Evolutionary conservation across 2,329 filamentous ascomycete species (phyloP).

Genomic region (Fusarium sp.): DNA sequence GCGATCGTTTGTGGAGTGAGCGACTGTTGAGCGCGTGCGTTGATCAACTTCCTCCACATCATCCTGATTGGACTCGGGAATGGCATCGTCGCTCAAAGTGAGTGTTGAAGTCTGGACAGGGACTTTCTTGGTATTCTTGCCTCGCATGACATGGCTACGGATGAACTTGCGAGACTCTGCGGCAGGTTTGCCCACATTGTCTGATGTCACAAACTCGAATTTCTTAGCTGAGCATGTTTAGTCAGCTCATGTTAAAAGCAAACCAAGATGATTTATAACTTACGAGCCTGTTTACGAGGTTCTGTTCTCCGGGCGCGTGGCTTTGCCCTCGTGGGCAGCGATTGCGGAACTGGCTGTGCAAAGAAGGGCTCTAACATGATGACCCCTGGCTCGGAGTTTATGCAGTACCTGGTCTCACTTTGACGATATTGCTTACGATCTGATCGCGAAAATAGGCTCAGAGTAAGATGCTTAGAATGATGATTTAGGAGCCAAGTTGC

Average conservation of each 20-base stretch:
- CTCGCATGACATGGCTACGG: constrained; percentile 48
- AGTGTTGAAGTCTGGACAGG: not conserved
- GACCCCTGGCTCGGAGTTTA: not conserved
- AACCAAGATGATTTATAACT: not conserved
- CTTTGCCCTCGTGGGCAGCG: constrained; percentile 2
- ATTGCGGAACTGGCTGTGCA: not conserved
- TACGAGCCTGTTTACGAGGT: constrained; percentile 16
- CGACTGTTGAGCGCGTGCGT: not conserved
- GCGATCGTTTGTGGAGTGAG: not conserved
- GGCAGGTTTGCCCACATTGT: constrained; percentile 40
- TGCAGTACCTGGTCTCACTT: not conserved
- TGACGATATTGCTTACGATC: not conserved
- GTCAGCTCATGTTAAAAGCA: not conserved
- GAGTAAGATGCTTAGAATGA: not conserved
- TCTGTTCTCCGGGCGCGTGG: constrained; percentile 15
- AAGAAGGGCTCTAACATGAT: constrained; percentile 35
- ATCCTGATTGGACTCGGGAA: not conserved
- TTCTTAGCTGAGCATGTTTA: constrained; percentile 29
- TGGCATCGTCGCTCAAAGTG: not conserved
- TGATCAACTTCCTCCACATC: not conserved
- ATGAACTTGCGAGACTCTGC: constrained; percentile 46
- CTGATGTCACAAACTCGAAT: constrained; percentile 49
- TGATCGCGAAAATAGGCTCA: fast-evolving
- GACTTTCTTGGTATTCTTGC: constrained; percentile 43
- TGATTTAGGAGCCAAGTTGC: not conserved